Conservation (phyloP, 2,329 filamentous ascomycete genomes). For the Fusarium vanettenii region DNA sequence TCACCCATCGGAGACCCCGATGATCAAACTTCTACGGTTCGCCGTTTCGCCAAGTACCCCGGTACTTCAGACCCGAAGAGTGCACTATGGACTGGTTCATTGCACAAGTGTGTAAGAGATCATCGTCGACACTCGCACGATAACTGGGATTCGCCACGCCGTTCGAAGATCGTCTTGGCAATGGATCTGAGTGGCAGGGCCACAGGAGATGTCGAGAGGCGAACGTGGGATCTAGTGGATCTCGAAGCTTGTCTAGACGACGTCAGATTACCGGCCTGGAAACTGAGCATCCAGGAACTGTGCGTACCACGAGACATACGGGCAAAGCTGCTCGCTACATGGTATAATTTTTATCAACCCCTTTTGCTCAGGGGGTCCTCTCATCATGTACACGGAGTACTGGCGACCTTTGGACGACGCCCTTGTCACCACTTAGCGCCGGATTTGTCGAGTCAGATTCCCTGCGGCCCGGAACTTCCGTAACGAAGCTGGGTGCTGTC, state of each 20-base stretch:
- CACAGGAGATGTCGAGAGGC: not conserved
- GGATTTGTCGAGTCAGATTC: slow-evolving; percentile 40
- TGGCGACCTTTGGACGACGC: slow-evolving; percentile 41
- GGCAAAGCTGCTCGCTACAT: not conserved
- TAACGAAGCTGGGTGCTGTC: slow-evolving; percentile 38
- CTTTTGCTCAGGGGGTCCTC: slow-evolving; percentile 7
- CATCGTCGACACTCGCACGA: not conserved
- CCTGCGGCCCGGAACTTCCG: slow-evolving; percentile 49
- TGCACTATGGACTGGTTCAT: not conserved
- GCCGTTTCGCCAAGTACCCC: not conserved
- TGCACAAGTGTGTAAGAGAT: not conserved
- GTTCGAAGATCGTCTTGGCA: not conserved
- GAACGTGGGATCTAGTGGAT: not conserved
- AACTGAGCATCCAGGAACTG: not conserved
- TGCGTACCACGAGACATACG: not conserved
- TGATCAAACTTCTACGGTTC: not conserved
- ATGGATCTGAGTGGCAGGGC: not conserved
- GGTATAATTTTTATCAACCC: not conserved
- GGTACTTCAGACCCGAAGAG: not conserved
- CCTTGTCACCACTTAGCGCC: slow-evolving; percentile 36
- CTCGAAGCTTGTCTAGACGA: not conserved
- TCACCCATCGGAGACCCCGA: not conserved
- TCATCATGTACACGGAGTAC: slow-evolving; percentile 47
- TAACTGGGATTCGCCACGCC: not conserved
- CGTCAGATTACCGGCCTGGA: not conserved